Percentiles rank a stretch among this genome's conserved stretches.
Conservation (phyloP, 306 rosid species). For the cucumber (Cucumis sativus) region DNA sequence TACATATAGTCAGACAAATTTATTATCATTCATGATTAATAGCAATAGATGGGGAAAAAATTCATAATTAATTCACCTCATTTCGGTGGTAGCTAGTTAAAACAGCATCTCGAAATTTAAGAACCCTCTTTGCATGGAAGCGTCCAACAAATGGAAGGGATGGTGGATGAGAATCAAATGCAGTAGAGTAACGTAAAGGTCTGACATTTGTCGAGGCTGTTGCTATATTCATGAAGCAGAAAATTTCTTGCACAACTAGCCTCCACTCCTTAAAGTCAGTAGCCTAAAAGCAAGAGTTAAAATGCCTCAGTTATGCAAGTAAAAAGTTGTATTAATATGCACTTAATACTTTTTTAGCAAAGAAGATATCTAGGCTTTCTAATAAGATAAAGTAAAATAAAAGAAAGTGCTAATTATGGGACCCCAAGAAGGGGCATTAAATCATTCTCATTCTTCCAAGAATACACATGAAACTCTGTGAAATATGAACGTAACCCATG, state of each 20-base stretch:
- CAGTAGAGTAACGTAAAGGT: constrained; percentile 66
- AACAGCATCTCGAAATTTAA: constrained; percentile 77
- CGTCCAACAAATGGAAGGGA: constrained; percentile 84
- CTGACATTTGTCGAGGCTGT: constrained; percentile 49
- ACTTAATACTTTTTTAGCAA: neutral
- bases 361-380: neutral
- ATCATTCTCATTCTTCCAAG: neutral
- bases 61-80: constrained; percentile 46
- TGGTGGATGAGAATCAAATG: constrained; percentile 54
- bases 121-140: constrained; percentile 85
- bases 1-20: constrained; percentile 4
- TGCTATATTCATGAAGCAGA: constrained; percentile 64
- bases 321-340: neutral
- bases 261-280: constrained; percentile 92
- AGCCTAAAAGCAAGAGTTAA: constrained; percentile 42
- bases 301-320: constrained; percentile 6
- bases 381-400: neutral
- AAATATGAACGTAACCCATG: neutral
- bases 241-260: constrained; percentile 92
- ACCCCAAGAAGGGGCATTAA: neutral
- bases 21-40: neutral
- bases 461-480: neutral
- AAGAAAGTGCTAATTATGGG: neutral
- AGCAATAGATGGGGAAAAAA: neutral
- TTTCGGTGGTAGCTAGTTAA: constrained; percentile 81